Evolutionary conservation across 352 stramenopile species (phyloP), one percentile per base, ranked within the genome.

Genomic region (Phytopythium chamaehyphon): DNA sequence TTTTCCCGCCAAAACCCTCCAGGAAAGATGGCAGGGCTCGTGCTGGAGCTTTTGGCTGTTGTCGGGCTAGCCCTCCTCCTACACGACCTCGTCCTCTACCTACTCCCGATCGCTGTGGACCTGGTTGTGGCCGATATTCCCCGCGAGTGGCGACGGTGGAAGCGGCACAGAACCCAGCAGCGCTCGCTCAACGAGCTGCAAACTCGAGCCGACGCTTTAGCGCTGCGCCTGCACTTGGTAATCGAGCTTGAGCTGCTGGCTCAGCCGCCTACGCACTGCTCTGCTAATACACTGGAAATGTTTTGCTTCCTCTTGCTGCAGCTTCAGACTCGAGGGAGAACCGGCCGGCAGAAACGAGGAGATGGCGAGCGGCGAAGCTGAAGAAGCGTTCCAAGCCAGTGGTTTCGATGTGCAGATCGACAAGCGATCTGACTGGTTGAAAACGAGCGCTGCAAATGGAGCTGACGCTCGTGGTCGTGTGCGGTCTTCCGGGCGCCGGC

Each of bases 401-500:
- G n/a, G n/a, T n/a, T n/a, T n/a, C n/a, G n/a, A n/a, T n/a, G n/a
- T n/a, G n/a, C n/a, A n/a, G n/a, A n/a, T n/a, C n/a, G n/a, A n/a
- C n/a, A n/a, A n/a, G n/a, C n/a, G 23, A 48, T 24, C 14, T 37
- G 43, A 22, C 16, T 9, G 28, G 11, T 26, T 16, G 44, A n/a
- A 7, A 24, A 22, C 9, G 28, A 33, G 28, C 5, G 28, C 28
- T 33, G 5, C 28, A 18, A 14, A 52, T 52, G 35, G 47, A 35
- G 21, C 31, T 19, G 7, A 50, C 70, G 57, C 56, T 90, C 42
- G 53, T 89, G 42, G 54, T 88, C 14, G 51, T 89, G 8, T 87
- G 75, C 49, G 81, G 81, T 2, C 64, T 91, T 24, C 81, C 81
- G 12, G 81, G 71, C 15, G 76, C 81, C 18, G 76, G 81, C 14